Base-by-base conservation (phyloP, 768 basidiomycete genomes). In the Clitopilus passeckerianus region DNA sequence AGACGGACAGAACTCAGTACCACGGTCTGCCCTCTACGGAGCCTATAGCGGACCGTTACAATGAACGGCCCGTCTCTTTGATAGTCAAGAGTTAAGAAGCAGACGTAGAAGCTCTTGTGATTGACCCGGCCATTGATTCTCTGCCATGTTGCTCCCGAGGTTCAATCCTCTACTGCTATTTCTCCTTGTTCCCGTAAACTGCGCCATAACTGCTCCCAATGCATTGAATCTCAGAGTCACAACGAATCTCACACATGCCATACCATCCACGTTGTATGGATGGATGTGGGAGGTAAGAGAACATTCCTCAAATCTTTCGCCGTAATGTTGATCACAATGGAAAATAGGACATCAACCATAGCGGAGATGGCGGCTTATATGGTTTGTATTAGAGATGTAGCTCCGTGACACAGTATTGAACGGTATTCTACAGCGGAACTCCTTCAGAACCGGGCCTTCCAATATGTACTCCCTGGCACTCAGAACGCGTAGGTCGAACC, bases 381-480 rank as follows among this genome's bases (percentile, higher is more conserved):
- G 76, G 73, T 69, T 61, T 50, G 18, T 33, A 18, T 15, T 5
- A 20, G n/a, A 6, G 8, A 24, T 9, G 41, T 33, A 12, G 20
- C 37, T 34, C 1, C 22, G 12, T 27, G 30, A 30, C 6, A 34
- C 57, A 14, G 33, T 54, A 14, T 30, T 58, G 6, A 37, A 30
- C 27, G 27, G 27, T 27, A 24, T 22, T 52, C 35, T 10, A 18
- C 58, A 72, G 72, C 63, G 46, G 72, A 72, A 62, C 63, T 84
- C 22, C 69, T 86, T 4, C 83, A 82, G 64, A 86, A 86, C 64
- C 73, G 84, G 18, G 84, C 85, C 2, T 84, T 86, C 66, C 85
- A 86, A 65, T 76, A 75, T 53, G 82, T 85, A 27, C 74, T 78
- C 22, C 79, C 84, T 14, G 74, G 76, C 54, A 81, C 79, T 1